These are phyloP conservation scores for Balakata baccata DNA, from an alignment of 345 rosid genomes.

Conservation along the genomic window DNA sequence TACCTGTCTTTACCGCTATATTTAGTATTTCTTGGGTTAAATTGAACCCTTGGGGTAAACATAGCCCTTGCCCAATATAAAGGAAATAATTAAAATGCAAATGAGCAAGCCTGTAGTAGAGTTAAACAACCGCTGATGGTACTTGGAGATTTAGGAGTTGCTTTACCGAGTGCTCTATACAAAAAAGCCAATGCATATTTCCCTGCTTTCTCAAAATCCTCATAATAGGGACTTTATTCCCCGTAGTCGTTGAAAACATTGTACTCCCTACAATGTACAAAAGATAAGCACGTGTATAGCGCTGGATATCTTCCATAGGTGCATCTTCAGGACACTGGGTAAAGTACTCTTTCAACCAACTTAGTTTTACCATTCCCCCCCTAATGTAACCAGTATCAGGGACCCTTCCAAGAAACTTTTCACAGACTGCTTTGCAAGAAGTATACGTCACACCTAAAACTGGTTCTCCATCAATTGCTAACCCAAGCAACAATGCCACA, in stretches of 20 bases:
- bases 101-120: slow-evolving; percentile 60
- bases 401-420: slow-evolving; percentile 57
- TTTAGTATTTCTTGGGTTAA: background rate
- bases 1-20: background rate
- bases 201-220: slow-evolving; percentile 73
- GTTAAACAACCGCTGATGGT: slow-evolving; percentile 95
- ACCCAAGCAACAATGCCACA: slow-evolving; percentile 65
- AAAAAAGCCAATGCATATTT: slow-evolving; percentile 81
- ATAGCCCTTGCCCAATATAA: background rate
- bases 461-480: slow-evolving; percentile 85
- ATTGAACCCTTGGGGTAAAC: too few relatives aligned
- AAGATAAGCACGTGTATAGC: slow-evolving; percentile 77
- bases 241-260: slow-evolving; percentile 85
- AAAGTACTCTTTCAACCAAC: slow-evolving; percentile 89
- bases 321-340: slow-evolving; percentile 67
- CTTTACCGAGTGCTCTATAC: slow-evolving; percentile 94
- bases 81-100: slow-evolving; percentile 2
- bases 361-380: slow-evolving; percentile 94
- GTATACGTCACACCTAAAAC: slow-evolving; percentile 67
- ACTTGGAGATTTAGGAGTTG: slow-evolving; percentile 86
- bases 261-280: slow-evolving; percentile 88
- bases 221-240: slow-evolving; percentile 92
- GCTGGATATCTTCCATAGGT: slow-evolving; percentile 52
- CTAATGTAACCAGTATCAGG: slow-evolving; percentile 74
- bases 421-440: slow-evolving; percentile 61